These are phyloP conservation scores for Chenopodium suecicum DNA, from an alignment of 148 eudicot genomes.

Conservation along the genomic window DNA sequence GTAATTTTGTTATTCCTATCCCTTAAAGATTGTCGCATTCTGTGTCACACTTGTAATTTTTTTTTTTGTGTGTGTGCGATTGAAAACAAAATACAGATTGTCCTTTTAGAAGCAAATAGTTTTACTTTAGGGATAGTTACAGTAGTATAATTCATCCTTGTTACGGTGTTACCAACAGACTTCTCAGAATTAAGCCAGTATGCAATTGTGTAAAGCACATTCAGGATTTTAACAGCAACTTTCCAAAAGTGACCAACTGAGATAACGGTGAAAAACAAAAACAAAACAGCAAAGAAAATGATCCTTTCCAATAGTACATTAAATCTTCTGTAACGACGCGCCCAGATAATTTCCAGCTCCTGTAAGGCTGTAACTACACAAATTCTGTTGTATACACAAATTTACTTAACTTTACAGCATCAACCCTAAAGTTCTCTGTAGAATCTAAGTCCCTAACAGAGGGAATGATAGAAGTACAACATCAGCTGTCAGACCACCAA, in stretches of 20 bases:
- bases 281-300: background rate
- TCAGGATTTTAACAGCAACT: background rate
- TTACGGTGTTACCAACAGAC: too few relatives aligned
- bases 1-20: too few relatives aligned
- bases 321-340: background rate
- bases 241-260: background rate
- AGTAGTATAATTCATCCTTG: too few relatives aligned
- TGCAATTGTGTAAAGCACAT: too few relatives aligned
- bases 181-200: too few relatives aligned
- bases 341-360: constrained; percentile 4
- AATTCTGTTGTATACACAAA: constrained; percentile 29
- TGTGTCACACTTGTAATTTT: too few relatives aligned
- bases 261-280: background rate
- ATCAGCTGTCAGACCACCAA: constrained; percentile 14
- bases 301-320: background rate
- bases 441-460: constrained; percentile 7
- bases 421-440: constrained; percentile 12
- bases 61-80: too few relatives aligned
- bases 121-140: too few relatives aligned
- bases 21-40: too few relatives aligned
- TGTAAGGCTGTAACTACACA: constrained; percentile 27
- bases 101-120: too few relatives aligned
- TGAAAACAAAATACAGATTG: too few relatives aligned
- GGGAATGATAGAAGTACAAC: constrained; percentile 15
- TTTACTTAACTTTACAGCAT: constrained; percentile 31